These are phyloP conservation scores for Trematosphaeria pertusa DNA, from an alignment of 2,329 filamentous ascomycete species.

Conservation along the genomic window DNA sequence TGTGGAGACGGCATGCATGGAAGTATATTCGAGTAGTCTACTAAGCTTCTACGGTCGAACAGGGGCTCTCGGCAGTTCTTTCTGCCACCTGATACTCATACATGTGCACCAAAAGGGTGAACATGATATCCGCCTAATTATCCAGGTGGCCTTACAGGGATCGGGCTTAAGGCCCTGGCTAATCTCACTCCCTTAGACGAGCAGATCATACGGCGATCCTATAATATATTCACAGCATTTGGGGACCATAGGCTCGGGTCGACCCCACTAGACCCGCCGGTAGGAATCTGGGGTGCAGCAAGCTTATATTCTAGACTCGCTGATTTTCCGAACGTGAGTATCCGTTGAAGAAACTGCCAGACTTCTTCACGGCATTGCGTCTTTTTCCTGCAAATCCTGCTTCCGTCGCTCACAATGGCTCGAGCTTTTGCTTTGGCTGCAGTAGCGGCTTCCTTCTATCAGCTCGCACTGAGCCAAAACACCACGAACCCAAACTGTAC, in stretches of 20 bases:
- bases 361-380: not conserved
- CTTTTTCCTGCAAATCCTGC: not conserved
- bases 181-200: not conserved
- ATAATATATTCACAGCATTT: constrained; percentile 13
- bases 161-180: not conserved
- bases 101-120: too few species aligned
- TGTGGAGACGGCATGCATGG: too few species aligned
- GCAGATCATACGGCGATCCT: not conserved
- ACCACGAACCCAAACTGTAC: constrained; percentile 22
- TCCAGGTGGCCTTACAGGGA: not conserved
- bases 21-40: not conserved
- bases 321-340: not conserved
- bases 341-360: not conserved
- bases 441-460: constrained; percentile 15
- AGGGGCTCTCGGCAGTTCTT: not conserved
- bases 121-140: not conserved
- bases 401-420: constrained; percentile 14
- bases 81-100: too few species aligned
- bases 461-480: constrained; percentile 11
- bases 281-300: constrained; percentile 24
- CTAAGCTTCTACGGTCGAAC: not conserved
- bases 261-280: constrained; percentile 18
- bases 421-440: constrained; percentile 13
- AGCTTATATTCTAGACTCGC: constrained; percentile 10
- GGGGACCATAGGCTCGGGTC: constrained; percentile 5